These are phyloP conservation scores for Diaporthe sp. DNA, from an alignment of 2,329 filamentous ascomycete species.

Conservation along the genomic window DNA sequence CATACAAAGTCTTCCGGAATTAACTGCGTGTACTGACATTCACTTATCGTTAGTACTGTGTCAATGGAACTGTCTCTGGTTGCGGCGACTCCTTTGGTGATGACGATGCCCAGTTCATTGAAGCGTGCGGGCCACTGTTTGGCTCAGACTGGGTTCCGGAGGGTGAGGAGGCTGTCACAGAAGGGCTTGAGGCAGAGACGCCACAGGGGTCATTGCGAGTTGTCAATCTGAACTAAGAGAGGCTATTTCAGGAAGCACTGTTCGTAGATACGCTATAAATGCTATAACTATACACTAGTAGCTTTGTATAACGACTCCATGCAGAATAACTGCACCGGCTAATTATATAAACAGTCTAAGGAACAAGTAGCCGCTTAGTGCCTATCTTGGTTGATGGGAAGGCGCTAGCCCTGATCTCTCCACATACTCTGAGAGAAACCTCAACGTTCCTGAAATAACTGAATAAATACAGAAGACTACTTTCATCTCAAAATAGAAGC, in stretches of 20 bases:
- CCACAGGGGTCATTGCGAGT: background rate
- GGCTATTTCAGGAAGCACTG: background rate
- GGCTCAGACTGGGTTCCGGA: constrained; percentile 6
- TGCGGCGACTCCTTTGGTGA: background rate
- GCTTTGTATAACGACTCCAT: no score
- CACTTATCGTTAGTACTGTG: background rate
- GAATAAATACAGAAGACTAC: background rate
- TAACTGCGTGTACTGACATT: background rate
- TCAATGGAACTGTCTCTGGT: constrained; percentile 13
- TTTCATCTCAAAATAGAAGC: background rate
- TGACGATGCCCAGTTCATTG: background rate
- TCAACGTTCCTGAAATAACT: no score
- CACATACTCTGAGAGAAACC: no score
- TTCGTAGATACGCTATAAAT: background rate
- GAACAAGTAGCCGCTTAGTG: no score
- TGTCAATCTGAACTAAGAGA: background rate
- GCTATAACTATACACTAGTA: background rate
- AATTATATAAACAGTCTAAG: no score
- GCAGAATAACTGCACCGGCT: no score
- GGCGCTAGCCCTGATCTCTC: no score
- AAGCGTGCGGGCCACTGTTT: background rate
- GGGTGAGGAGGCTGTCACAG: constrained; percentile 7
- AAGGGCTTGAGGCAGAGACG: constrained; percentile 1
- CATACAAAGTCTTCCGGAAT: background rate
- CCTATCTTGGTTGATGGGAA: no score